A percentile compares a stretch with the other conserved stretches of the same genome.
phyloP scores from a whole-genome alignment of 2,329 filamentous ascomycete genomes.

The Sporothrix phasma region DNA sequence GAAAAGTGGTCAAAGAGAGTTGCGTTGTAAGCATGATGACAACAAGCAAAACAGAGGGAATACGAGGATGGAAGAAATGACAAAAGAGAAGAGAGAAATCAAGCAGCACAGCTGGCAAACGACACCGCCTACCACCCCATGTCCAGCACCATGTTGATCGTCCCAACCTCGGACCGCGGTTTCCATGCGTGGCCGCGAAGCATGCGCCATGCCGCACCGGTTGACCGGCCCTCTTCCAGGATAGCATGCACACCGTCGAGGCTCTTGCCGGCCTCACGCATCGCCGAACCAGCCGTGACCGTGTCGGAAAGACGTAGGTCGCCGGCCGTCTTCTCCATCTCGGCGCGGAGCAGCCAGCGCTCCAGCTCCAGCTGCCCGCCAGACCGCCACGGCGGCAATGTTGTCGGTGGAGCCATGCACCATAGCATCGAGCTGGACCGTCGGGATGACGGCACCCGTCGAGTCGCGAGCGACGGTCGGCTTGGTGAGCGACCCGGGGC shows the following conservation, averaged over 20 bases:
- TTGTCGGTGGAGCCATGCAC: slow-evolving; percentile 59
- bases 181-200: slow-evolving; percentile 56
- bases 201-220: slow-evolving; percentile 50
- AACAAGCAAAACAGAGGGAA: background rate
- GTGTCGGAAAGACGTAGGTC: slow-evolving; percentile 48
- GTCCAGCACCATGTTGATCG: slow-evolving; percentile 29
- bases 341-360: slow-evolving; percentile 83
- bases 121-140: background rate
- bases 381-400: slow-evolving; percentile 65
- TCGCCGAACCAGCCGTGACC: slow-evolving; percentile 39
- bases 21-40: background rate
- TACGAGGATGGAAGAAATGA: background rate
- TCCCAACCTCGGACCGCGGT: slow-evolving; percentile 34
- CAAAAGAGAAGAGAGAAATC: background rate
- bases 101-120: background rate
- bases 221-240: slow-evolving; percentile 52
- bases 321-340: slow-evolving; percentile 68
- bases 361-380: slow-evolving; percentile 86
- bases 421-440: slow-evolving; percentile 51
- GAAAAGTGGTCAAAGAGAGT: background rate
- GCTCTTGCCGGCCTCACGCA: slow-evolving; percentile 48
- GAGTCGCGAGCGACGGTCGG: slow-evolving; percentile 25
- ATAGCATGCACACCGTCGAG: slow-evolving; percentile 51
- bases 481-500: slow-evolving; percentile 32
- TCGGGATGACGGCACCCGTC: slow-evolving; percentile 33